Conservation (phyloP, 129 eudicot genomes). For the Calendula officinalis region DNA sequence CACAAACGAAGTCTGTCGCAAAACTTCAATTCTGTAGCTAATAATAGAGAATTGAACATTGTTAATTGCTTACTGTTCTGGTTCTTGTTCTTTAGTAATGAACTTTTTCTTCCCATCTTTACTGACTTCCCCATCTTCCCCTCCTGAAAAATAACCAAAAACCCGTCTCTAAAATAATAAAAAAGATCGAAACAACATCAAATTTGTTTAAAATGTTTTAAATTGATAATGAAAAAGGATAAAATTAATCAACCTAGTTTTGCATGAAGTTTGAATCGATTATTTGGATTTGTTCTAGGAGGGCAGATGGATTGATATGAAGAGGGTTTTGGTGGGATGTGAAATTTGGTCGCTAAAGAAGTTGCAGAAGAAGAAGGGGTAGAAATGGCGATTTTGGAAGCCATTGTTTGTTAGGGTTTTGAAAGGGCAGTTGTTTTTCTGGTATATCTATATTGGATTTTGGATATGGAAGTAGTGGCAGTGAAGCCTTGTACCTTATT, state of each 20-base stretch:
- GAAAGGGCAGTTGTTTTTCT: not conserved
- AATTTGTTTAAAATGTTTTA: slow-evolving; percentile 10
- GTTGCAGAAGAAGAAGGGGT: slow-evolving; percentile 4
- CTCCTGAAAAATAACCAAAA: slow-evolving; percentile 49
- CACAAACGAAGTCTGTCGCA: slow-evolving; percentile 12
- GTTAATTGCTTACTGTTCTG: slow-evolving; percentile 71
- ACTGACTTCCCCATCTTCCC: slow-evolving; percentile 59
- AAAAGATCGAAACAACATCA: not conserved
- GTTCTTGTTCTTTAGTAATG: slow-evolving; percentile 94
- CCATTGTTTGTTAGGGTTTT: slow-evolving; percentile 5
- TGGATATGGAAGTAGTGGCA: slow-evolving; percentile 46
- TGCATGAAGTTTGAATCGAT: slow-evolving; percentile 48
- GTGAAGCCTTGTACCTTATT: slow-evolving; percentile 22
- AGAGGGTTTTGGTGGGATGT: slow-evolving; percentile 34
- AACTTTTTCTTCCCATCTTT: slow-evolving; percentile 82
- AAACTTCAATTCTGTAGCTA: not conserved
- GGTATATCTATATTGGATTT: not conserved
- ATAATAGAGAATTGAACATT: not conserved
- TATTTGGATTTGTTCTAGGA: slow-evolving; percentile 27
- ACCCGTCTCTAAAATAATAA: slow-evolving; percentile 15
- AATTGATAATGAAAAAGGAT: not conserved
- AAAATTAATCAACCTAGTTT: slow-evolving; percentile 51
- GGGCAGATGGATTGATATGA: slow-evolving; percentile 24
- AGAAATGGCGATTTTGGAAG: slow-evolving; percentile 10
- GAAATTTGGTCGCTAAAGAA: slow-evolving; percentile 27